Evolutionary conservation across 129 eudicot genomes (phyloP), one percentile per base, ranked within the genome.

Genomic region (Scalesia atractyloides): DNA sequence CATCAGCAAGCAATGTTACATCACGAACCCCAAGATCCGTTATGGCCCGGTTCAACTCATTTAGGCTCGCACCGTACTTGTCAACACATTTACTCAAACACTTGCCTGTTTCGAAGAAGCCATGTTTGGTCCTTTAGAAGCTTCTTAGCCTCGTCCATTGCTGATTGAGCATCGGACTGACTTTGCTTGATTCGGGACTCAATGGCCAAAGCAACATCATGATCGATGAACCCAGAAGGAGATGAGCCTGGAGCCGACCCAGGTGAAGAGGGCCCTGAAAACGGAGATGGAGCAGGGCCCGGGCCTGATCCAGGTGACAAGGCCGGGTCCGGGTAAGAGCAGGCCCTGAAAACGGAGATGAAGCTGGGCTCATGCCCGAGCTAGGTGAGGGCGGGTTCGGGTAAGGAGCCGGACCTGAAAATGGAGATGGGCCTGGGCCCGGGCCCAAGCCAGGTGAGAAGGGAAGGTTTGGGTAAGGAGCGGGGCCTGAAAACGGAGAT

Each of bases 171-270:
- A 60, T 77, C 69, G 54, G 20, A 48, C 41, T 77, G 81, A 61
- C 81, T 69, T 69, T 69, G 81, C 44, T 77, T 77, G 48, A 77
- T 77, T 4, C 76, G 76, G 14, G 71, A 26, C 22, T 69, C 76
- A 19, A 77, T 77, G 16, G 76, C 81, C 64, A 77, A 60, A 69
- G 81, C 81, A 61, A 77, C 46, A 15, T 77, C 81, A 20, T 77
- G 81, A 50, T 77, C 80, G 3, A 68, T 44, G 52, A 76, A 76
- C 20, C 61, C 61, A 5, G 11, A 5, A 7, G 80, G 62, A 7
- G 80, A 51, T 13, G 53, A 62, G 15, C 53, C 34, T 2, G 39
- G 77, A 36, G 15, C 62, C 7, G n/a, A 39, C 6, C 48, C 11
- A 20, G 56, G 66, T 41, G 54, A 43, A 3, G 24, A 41, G 5